Evolutionary conservation across 257 asterid species (phyloP), one percentile per base, ranked within the genome.

Genomic region (Echites panduratus): DNA sequence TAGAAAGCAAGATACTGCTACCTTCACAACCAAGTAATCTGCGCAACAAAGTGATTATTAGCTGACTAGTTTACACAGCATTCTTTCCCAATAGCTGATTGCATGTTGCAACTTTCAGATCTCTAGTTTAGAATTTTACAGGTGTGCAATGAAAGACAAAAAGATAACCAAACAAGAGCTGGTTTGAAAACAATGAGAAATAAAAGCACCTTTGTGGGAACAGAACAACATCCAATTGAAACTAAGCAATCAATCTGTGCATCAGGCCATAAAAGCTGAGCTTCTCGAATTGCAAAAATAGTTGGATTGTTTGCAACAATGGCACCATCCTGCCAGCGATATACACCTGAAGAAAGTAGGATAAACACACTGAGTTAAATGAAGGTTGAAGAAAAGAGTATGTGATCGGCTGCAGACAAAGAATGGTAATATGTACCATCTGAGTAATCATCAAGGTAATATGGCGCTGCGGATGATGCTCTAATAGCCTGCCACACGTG

Each of bases 261-360:
- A 83, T 95, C 99, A 67, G 99, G 98, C 99, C 99, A 95, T 78
- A 95, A 73, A 66, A 90, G 85, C 61, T 95, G 99, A 22, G 99
- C 99, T 85, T 95, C 99, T 76, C 96, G 92, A 75, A 95, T 80
- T 71, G 96, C 93, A 44, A 95, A 92, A 77, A 92, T 87, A 74
- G 99, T 92, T 73, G 99, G 99, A 83, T 95, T 95, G 70, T 95
- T 95, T 50, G 99, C 99, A 54, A 95, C 98, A 81, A 95, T 95
- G 71, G 99, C 99, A 78, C 99, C 99, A 87, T 95, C 99, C 88
- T 92, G 99, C 97, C 97, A 95, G 79, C 98, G 98, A 81, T 82
- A 71, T 72, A 76, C 75, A 75, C 96, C 99, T 95, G 82, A 22
- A 35, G 72, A 82, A 69, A 75, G 70, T 45, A 73, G 68, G 73